Conservation (phyloP, 2,329 filamentous ascomycete genomes). For the Arthrinium puccinioides region DNA sequence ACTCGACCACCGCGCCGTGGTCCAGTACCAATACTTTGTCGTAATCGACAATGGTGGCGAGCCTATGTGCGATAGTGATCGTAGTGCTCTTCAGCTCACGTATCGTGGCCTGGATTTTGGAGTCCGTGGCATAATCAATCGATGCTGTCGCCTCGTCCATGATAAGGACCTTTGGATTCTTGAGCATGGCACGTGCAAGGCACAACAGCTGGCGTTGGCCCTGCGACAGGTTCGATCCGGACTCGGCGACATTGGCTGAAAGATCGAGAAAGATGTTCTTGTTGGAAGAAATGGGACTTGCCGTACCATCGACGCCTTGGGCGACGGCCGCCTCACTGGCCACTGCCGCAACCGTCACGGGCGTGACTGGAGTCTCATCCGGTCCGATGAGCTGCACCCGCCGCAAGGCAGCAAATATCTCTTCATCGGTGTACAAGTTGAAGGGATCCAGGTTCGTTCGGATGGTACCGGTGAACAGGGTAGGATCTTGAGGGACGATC, state of each 20-base stretch:
- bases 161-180: slow-evolving; percentile 84
- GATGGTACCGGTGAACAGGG: slow-evolving; percentile 87
- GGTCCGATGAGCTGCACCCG: slow-evolving; percentile 79
- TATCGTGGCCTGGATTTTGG: slow-evolving; percentile 94
- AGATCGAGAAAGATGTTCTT: slow-evolving; percentile 93
- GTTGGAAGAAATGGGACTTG: slow-evolving; percentile 55
- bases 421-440: slow-evolving; percentile 76
- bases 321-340: slow-evolving; percentile 7
- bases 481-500: slow-evolving; percentile 96
- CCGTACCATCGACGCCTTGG: slow-evolving; percentile 10
- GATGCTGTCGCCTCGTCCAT: slow-evolving; percentile 99
- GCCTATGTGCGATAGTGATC: slow-evolving; percentile 89
- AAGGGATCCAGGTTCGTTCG: slow-evolving; percentile 93
- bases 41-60: slow-evolving; percentile 97
- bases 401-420: slow-evolving; percentile 80
- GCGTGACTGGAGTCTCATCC: slow-evolving; percentile 31
- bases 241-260: slow-evolving; percentile 76
- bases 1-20: slow-evolving; percentile 81
- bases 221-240: slow-evolving; percentile 89
- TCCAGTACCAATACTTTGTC: slow-evolving; percentile 95
- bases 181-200: slow-evolving; percentile 85
- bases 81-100: slow-evolving; percentile 90
- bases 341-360: slow-evolving; percentile 12
- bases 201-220: slow-evolving; percentile 93
- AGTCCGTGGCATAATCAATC: slow-evolving; percentile 92